Conservation (phyloP, 163 green algal genomes). For the Prototheca cutis region DNA sequence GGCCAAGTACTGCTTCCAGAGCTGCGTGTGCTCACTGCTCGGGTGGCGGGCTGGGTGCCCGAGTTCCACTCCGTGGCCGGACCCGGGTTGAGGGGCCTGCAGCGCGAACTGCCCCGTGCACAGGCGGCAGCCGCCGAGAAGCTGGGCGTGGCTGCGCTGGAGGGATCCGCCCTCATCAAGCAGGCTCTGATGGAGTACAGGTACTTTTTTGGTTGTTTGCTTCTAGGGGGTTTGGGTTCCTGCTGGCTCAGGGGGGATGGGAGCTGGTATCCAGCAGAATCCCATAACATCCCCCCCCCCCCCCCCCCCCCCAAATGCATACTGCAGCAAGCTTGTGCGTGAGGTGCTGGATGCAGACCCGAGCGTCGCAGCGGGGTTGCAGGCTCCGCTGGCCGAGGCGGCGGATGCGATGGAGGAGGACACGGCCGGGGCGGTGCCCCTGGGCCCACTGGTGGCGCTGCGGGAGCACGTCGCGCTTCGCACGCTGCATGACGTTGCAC, state of each 20-base stretch:
- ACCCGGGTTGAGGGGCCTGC: neutral
- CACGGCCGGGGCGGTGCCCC: neutral
- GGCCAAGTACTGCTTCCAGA: neutral
- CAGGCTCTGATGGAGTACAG: no score
- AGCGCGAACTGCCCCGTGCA: neutral
- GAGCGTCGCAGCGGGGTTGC: neutral
- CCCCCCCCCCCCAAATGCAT: neutral
- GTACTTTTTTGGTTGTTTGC: neutral
- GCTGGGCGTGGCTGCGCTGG: neutral
- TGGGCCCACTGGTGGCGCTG: neutral
- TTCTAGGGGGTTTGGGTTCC: neutral
- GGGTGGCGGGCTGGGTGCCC: neutral
- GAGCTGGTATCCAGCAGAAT: neutral
- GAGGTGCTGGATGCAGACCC: neutral
- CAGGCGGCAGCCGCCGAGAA: neutral
- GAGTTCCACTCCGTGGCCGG: neutral
- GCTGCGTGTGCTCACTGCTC: neutral
- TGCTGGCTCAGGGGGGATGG: neutral
- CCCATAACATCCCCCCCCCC: neutral
- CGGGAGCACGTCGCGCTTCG: neutral
- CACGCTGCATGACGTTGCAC: neutral
- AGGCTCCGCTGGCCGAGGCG: neutral
- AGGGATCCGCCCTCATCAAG: neutral
- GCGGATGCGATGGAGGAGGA: neutral
- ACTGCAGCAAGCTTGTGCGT: neutral